Percentiles rank a stretch among this genome's conserved stretches.
Evolutionary conservation across 2,329 filamentous ascomycete species (phyloP).

Genomic region (Raffaelea albimanens): DNA sequence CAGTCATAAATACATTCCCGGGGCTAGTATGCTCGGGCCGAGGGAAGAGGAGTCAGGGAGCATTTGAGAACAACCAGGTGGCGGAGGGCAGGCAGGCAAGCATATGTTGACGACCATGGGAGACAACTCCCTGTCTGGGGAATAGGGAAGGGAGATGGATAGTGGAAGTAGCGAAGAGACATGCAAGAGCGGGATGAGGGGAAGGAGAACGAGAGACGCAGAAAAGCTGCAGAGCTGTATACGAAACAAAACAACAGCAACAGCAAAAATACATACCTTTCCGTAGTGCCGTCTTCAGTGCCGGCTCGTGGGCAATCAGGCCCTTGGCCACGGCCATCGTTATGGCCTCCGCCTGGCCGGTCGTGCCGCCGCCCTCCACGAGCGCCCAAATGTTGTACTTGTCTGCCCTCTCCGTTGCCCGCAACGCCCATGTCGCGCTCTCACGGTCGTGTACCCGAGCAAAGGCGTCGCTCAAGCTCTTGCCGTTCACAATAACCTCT

Average conservation of each 20-base stretch:
- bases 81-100: too few relatives aligned
- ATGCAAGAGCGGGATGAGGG: too few relatives aligned
- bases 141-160: too few relatives aligned
- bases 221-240: neutral
- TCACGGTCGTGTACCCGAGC: constrained; percentile 86
- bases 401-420: constrained; percentile 71
- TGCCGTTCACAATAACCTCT: constrained; percentile 83
- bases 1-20: too few relatives aligned
- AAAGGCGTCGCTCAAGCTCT: constrained; percentile 72
- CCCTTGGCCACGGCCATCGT: constrained; percentile 85
- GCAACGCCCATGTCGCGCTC: constrained; percentile 85
- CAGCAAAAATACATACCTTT: constrained; percentile 56
- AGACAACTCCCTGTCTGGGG: too few relatives aligned
- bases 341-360: constrained; percentile 90
- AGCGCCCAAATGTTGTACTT: constrained; percentile 96
- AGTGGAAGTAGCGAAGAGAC: too few relatives aligned
- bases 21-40: too few relatives aligned
- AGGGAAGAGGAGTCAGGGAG: too few relatives aligned
- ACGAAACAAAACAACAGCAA: neutral
- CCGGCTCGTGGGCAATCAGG: constrained; percentile 83
- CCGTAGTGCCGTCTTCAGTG: constrained; percentile 75
- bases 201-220: neutral
- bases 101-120: too few relatives aligned
- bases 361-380: constrained; percentile 78
- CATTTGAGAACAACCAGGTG: too few relatives aligned